Conservation (phyloP, 1,284 basidiomycete species). For the Pseudozyma pruni region DNA sequence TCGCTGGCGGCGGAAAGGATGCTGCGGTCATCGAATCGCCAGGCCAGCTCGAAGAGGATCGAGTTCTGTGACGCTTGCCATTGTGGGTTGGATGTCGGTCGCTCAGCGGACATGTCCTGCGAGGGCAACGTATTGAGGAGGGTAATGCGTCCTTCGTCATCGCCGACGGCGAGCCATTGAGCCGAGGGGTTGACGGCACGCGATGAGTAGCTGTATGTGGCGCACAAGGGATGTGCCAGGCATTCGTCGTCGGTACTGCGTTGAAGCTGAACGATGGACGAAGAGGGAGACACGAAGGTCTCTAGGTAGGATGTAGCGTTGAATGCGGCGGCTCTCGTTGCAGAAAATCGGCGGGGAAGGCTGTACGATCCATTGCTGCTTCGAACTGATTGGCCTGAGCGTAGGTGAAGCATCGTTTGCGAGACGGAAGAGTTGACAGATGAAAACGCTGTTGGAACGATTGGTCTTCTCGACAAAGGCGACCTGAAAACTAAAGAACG, state of each 20-base stretch:
- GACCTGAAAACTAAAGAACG: background rate
- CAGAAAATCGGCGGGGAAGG: background rate
- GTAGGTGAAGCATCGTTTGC: conserved; percentile 11
- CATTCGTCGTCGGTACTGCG: conserved; percentile 18
- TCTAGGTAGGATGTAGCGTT: conserved; percentile 36
- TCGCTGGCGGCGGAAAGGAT: conserved; percentile 60
- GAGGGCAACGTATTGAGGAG: conserved; percentile 56
- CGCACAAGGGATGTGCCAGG: conserved; percentile 52
- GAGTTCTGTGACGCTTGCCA: conserved; percentile 37
- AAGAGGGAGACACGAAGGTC: conserved; percentile 38
- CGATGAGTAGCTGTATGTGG: conserved; percentile 55
- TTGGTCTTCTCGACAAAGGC: background rate
- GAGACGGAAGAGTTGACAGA: background rate
- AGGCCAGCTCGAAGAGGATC: conserved; percentile 60
- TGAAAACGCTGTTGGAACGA: conserved; percentile 14
- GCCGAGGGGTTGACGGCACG: conserved; percentile 42
- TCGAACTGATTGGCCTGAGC: conserved; percentile 10
- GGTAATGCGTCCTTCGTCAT: conserved; percentile 62
- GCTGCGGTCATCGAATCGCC: conserved; percentile 60
- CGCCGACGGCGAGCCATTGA: conserved; percentile 64
- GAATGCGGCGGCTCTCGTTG: conserved; percentile 8
- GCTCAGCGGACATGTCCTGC: conserved; percentile 25
- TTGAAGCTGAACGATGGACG: conserved; percentile 16
- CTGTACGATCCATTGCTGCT: conserved; percentile 3
- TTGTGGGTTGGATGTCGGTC: conserved; percentile 9